Conservation (phyloP, 129 eudicot species). For the Cynara cardunculus region DNA sequence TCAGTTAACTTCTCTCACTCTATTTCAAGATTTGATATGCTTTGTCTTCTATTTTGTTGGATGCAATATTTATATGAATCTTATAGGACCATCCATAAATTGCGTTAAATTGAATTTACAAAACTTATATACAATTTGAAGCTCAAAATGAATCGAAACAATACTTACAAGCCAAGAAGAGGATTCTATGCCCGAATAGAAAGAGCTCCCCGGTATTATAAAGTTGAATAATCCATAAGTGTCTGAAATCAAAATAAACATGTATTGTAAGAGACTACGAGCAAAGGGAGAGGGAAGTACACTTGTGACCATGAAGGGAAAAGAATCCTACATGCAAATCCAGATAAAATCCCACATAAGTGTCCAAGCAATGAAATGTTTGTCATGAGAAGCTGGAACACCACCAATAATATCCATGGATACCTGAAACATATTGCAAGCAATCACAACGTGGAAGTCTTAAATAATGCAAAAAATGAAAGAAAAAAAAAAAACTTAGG, state of each 20-base stretch:
- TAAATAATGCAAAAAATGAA: not conserved
- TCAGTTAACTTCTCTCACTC: not conserved
- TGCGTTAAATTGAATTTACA: not conserved
- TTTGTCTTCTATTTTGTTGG: not conserved
- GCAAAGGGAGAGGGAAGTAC: not conserved
- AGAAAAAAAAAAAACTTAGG: not conserved
- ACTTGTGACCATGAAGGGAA: not conserved
- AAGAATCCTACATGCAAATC: slow-evolving; percentile 75
- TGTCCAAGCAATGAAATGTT: slow-evolving; percentile 97
- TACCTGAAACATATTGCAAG: slow-evolving; percentile 48
- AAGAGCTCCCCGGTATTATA: slow-evolving; percentile 78
- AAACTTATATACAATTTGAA: not conserved
- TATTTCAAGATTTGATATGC: not conserved
- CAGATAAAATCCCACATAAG: slow-evolving; percentile 94
- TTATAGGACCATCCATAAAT: not conserved
- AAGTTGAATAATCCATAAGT: slow-evolving; percentile 73
- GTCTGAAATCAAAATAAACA: slow-evolving; percentile 49
- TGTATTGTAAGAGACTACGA: slow-evolving; percentile 12
- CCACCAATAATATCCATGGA: slow-evolving; percentile 78
- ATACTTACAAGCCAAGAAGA: slow-evolving; percentile 83
- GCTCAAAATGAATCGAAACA: not conserved
- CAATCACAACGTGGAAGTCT: not conserved
- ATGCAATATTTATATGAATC: not conserved
- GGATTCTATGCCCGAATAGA: slow-evolving; percentile 78
- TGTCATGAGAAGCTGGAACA: slow-evolving; percentile 82